These are phyloP conservation scores for Mrakia blollopis DNA, from an alignment of 768 basidiomycete genomes.

Conservation along the genomic window DNA sequence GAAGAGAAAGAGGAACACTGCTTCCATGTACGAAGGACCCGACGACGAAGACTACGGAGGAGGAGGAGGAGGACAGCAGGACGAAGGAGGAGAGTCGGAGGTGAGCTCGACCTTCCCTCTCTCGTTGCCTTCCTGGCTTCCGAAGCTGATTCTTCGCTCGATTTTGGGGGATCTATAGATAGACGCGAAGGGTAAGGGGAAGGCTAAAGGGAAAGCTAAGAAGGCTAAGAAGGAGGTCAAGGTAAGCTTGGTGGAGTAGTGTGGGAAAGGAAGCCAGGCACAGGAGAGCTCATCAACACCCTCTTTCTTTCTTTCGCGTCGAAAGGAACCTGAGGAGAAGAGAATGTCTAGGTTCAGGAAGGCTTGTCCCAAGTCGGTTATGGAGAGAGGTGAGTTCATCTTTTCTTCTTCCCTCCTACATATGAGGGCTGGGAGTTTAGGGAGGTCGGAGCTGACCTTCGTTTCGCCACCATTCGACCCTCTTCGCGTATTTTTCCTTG, in stretches of 20 bases:
- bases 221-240: slow-evolving; percentile 3
- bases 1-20: not conserved
- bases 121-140: not conserved
- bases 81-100: too few species aligned
- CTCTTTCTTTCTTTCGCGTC: not conserved
- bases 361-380: not conserved
- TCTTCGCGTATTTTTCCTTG: too few species aligned
- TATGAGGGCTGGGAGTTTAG: too few species aligned
- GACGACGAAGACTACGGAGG: not conserved
- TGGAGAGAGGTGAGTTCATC: slow-evolving; percentile 16
- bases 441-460: not conserved
- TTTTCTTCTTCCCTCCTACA: too few species aligned
- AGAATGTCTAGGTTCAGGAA: not conserved
- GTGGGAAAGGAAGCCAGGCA: not conserved
- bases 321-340: slow-evolving; percentile 16
- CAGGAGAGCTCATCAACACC: not conserved
- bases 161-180: not conserved
- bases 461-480: not conserved
- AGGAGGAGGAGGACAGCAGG: not conserved
- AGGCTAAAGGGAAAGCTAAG: slow-evolving; percentile 1
- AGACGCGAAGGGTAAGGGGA: not conserved
- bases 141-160: not conserved
- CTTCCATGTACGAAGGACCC: not conserved
- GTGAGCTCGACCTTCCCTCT: not conserved
- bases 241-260: not conserved